Evolutionary conservation across 345 rosid species (phyloP), one percentile per base, ranked within the genome.

Genomic region (Aegle marmelos): DNA sequence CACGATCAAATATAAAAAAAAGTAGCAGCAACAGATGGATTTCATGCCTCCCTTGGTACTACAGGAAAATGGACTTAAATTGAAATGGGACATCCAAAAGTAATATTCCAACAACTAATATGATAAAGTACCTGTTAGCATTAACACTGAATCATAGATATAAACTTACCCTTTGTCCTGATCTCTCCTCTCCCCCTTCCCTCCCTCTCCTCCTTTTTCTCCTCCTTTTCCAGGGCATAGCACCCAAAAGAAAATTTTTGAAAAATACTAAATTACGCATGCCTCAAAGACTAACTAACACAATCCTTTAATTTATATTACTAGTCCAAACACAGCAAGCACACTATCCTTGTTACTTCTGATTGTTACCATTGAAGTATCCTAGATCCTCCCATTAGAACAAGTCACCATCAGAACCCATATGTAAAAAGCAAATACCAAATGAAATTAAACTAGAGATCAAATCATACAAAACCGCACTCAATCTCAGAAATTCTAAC

Each of bases 1-100:
- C 48, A 62, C 67, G 87, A 79, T 63, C 77, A 75, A 68, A 34
- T 27, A 68, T 24, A 34, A 48, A 28, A 79, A 82, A 78, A 9
- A 8, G 76, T 76, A 78, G 78, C 31, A 37, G 33, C 22, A 50
- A 2, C 53, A 75, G n/a, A 74, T 41, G 69, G 60, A 24, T 39
- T 60, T 27, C 19, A 37, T 62, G 21, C 21, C 56, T 36, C 30
- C 33, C 33, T 17, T 9, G 14, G 27, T 74, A 58, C 68, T 8
- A 33, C 3, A 5, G 4, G 61, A 48, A 48, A 28, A 37, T 33
- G 24, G n/a, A 28, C 33, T 2, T 34, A 9, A 61, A 60, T 66
- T 58, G 2, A 24, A 60, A 75, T 58, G 17, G 54, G 66, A 24
- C 2, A 36, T 22, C 33, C 54, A 7, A 65, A 65, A 10, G 59